These are phyloP conservation scores for Kappamyces sp. DNA, from an alignment of 192 early-diverging fungal species.

Conservation along the genomic window DNA sequence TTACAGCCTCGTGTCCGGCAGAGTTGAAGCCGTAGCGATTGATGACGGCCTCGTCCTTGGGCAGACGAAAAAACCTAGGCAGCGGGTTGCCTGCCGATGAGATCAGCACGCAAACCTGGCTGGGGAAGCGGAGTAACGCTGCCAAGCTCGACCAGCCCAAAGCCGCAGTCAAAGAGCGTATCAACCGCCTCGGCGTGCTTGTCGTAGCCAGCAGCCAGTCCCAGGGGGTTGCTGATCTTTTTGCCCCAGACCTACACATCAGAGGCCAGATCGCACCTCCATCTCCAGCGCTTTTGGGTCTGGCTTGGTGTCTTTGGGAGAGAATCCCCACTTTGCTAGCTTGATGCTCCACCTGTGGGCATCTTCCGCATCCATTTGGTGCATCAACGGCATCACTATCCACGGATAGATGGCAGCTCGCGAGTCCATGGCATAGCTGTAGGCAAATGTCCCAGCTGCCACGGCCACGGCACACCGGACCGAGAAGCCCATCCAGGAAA, in stretches of 20 bases:
- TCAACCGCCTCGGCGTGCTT: slow-evolving; percentile 88
- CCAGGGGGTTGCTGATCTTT: slow-evolving; percentile 69
- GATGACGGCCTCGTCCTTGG: slow-evolving; percentile 67
- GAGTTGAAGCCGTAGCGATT: slow-evolving; percentile 91
- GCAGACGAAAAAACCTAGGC: slow-evolving; percentile 80
- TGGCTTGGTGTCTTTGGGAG: slow-evolving; percentile 51
- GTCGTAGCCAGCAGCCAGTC: slow-evolving; percentile 86
- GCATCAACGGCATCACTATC: slow-evolving; percentile 63
- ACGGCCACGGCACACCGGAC: background rate
- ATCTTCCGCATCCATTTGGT: slow-evolving; percentile 61
- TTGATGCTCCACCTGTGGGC: slow-evolving; percentile 66
- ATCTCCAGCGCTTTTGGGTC: slow-evolving; percentile 50
- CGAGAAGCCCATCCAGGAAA: background rate
- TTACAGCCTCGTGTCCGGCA: slow-evolving; percentile 51
- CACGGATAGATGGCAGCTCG: slow-evolving; percentile 67
- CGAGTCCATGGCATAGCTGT: slow-evolving; percentile 59
- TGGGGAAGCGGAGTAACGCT: slow-evolving; percentile 81
- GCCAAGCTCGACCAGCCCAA: slow-evolving; percentile 87
- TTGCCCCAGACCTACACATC: slow-evolving; percentile 61
- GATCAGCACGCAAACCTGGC: slow-evolving; percentile 24
- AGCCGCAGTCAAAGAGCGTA: slow-evolving; percentile 74
- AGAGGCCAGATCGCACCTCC: slow-evolving; percentile 31
- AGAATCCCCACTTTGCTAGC: slow-evolving; percentile 54
- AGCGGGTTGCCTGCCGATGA: slow-evolving; percentile 71
- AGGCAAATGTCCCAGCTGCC: background rate